phyloP scores from a whole-genome alignment of 306 rosid species.

The Corylus americana region DNA sequence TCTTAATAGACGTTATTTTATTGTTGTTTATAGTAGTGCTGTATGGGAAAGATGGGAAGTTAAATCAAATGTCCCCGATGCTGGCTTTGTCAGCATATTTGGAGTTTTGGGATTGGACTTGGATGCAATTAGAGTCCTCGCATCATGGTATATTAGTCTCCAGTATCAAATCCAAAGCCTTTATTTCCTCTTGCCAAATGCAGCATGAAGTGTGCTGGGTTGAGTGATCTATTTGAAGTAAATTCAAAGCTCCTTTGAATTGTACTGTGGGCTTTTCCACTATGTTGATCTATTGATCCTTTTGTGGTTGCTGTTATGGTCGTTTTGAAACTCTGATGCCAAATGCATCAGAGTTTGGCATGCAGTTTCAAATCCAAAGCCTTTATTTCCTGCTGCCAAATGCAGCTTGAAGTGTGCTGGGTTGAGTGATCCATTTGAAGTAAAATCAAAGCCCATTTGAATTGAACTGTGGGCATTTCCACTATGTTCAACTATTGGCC shows the following conservation, averaged over 20 bases:
- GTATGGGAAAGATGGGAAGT: neutral
- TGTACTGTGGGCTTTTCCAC: neutral
- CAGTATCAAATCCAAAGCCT: neutral
- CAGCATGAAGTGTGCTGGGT: neutral
- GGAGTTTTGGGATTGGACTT: neutral
- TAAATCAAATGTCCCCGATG: neutral
- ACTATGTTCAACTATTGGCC: neutral
- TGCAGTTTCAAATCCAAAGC: neutral
- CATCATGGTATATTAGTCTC: neutral
- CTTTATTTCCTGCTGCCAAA: neutral
- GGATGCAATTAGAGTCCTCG: neutral
- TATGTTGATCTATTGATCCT: neutral
- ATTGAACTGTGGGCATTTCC: neutral
- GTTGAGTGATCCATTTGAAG: neutral
- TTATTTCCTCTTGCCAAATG: neutral
- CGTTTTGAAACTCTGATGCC: conserved; percentile 9
- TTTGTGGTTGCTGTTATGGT: neutral
- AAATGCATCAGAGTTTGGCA: too few relatives aligned
- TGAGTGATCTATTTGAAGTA: neutral
- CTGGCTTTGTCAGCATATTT: neutral
- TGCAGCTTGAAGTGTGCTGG: neutral
- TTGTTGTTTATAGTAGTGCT: neutral
- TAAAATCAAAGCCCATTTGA: neutral
- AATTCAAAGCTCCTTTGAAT: neutral
- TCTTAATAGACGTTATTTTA: neutral